Evolutionary conservation across 2,329 filamentous ascomycete species (phyloP), one percentile per base, ranked within the genome.

Genomic region (Helotiales sp.): DNA sequence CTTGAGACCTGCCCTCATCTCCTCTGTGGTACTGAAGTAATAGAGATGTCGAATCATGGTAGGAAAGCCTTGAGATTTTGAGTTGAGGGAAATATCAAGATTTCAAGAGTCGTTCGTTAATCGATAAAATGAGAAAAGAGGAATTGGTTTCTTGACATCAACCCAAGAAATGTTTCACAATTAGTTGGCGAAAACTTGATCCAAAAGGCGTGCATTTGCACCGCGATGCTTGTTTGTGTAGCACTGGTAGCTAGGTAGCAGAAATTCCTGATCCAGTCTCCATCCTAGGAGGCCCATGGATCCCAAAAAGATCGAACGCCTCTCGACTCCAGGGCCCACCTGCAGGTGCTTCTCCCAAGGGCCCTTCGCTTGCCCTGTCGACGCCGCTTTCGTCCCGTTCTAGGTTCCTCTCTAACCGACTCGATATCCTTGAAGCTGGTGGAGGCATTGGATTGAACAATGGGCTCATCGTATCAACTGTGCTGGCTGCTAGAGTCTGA

Each of bases 291-390:
- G 72, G 73, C 63, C 73, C 72, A 75, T 50, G 47, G 61, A 52
- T 20, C 22, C 72, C 75, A 69, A 79, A 76, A n/a, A 79, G 69
- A 71, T 79, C 78, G 61, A 76, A 76, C 4, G 77, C 73, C 68
- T 79, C 77, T 40, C 75, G 71, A 69, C 77, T 78, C 78, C 78
- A 79, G 5, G 78, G 74, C 1, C 77, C 77, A 10, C 40, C 61
- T 30, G 28, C 8, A 15, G 61, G 24, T 6, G 28, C 61, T 54
- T 64, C 62, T 50, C 50, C 54, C 11, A 37, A 11, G 11, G 47
- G 32, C 7, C 22, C 30, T 47, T 34, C 32, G 2, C n/a, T 24
- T 50, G 55, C 28, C 32, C 43, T 47, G 57, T 45, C 50, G 52
- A 49, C 61, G 55, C 40, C 40, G 49, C 49, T 5, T 26, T 65